Base-by-base conservation (phyloP, 345 rosid species). In the Barbarea vulgaris region DNA sequence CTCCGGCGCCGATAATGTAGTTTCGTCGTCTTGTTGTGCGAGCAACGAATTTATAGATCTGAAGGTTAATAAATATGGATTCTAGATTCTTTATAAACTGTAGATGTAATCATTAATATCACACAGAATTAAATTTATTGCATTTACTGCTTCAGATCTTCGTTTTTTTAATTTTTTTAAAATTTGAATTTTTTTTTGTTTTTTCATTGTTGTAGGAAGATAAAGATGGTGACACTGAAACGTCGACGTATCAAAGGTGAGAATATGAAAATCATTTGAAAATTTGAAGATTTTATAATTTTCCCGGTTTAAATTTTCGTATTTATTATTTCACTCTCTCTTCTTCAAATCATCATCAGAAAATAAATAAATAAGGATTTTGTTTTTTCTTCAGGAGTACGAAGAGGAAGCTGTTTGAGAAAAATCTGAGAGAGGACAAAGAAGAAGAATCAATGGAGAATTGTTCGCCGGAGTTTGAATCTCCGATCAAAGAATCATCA, bases 11-110 rank as follows among this genome's bases (percentile, higher is more conserved):
- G 37, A 51, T 8, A 12, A 53, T 31, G 83, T 72, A 51, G 76
- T 53, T 21, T 79, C 57, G 1, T 73, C 54, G 65, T 88, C 89
- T 63, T 87, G 93, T 74, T 84, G 87, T 72, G 75, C 22, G 17
- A 74, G 82, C 31, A 64, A 64, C 69, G 75, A 70, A 66, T 79
- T 71, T 36, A 58, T 77, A 83, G 87, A 89, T 89, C 86, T 84
- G 79, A 19, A 44, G 88, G 89, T 84, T 30, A 70, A 7, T 65
- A 44, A 74, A 65, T 74, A 13, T 19, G 19, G 71, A 64, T 73
- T 64, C 71, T 42, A 39, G 37, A 63, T 51, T 72, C 69, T 21
- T 62, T 31, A 36, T 31, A 36, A 72, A 61, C 69, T 73, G 68
- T 72, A 48, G 37, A 72, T 25, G 7, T 28, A 17, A 12, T 60